phyloP scores from a whole-genome alignment of 768 basidiomycete genomes.

The Psilocybe tampanensis region DNA sequence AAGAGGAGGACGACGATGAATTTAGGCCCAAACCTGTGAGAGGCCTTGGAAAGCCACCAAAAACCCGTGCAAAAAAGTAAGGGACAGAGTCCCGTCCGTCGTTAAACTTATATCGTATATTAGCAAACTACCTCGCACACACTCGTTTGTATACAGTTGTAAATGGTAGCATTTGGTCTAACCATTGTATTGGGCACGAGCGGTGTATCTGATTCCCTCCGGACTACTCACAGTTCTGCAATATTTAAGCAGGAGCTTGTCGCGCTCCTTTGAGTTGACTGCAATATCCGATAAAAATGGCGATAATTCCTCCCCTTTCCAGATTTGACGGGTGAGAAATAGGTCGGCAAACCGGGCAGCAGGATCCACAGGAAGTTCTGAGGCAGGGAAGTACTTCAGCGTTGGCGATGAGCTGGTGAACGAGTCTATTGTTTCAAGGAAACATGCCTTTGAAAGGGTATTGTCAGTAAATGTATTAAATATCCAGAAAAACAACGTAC shows the following conservation, averaged over 20 bases:
- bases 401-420: conserved; percentile 33
- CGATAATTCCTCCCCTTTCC: conserved; percentile 78
- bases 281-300: conserved; percentile 85
- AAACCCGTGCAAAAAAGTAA: conserved; percentile 42
- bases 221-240: conserved; percentile 75
- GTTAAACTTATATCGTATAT: background rate
- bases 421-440: conserved; percentile 47
- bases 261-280: conserved; percentile 83
- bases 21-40: conserved; percentile 49
- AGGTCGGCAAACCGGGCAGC: conserved; percentile 84
- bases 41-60: conserved; percentile 36
- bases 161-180: conserved; percentile 19
- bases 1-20: conserved; percentile 45
- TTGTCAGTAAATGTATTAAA: background rate
- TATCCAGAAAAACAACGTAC: conserved; percentile 43
- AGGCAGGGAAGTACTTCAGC: conserved; percentile 76
- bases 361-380: conserved; percentile 75
- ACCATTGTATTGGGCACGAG: conserved; percentile 61
- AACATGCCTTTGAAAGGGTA: conserved; percentile 64
- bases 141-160: no score
- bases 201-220: conserved; percentile 74
- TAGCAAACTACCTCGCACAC: no score
- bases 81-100: conserved; percentile 17
- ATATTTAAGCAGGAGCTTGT: conserved; percentile 86
- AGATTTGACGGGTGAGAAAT: conserved; percentile 77